These are phyloP conservation scores for Blastosporella zonata DNA, from an alignment of 1,284 basidiomycete genomes.

Conservation along the genomic window DNA sequence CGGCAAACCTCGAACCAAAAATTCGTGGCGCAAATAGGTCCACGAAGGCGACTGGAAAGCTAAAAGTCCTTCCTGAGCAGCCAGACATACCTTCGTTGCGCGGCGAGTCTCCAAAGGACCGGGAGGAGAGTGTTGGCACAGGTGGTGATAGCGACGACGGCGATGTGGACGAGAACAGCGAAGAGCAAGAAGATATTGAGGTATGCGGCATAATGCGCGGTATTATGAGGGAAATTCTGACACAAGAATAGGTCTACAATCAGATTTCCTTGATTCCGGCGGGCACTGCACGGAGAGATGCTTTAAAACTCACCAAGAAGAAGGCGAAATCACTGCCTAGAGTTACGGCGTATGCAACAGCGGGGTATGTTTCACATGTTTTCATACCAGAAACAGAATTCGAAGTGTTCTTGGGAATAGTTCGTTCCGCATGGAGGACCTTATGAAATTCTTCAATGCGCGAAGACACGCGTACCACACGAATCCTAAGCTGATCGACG, in stretches of 20 bases:
- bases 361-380: slow-evolving; percentile 51
- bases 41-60: slow-evolving; percentile 85
- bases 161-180: slow-evolving; percentile 74
- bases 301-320: slow-evolving; percentile 85
- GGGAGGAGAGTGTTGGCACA: slow-evolving; percentile 47
- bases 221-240: background rate
- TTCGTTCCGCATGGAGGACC: slow-evolving; percentile 84
- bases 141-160: slow-evolving; percentile 71
- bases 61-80: slow-evolving; percentile 93
- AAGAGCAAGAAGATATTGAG: slow-evolving; percentile 61
- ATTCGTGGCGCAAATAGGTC: slow-evolving; percentile 73
- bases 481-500: slow-evolving; percentile 77
- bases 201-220: slow-evolving; percentile 37
- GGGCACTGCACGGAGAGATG: slow-evolving; percentile 90
- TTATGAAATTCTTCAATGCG: slow-evolving; percentile 87
- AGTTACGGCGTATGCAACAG: slow-evolving; percentile 94
- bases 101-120: slow-evolving; percentile 28
- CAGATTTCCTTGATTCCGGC: slow-evolving; percentile 92
- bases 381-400: background rate
- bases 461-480: slow-evolving; percentile 81
- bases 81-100: slow-evolving; percentile 55
- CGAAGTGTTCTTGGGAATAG: slow-evolving; percentile 35
- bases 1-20: slow-evolving; percentile 37
- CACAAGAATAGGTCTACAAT: slow-evolving; percentile 67
- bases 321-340: slow-evolving; percentile 93